These are phyloP conservation scores for Neurospora intermedia DNA, from an alignment of 495 filamentous ascomycete species.

Conservation along the genomic window DNA sequence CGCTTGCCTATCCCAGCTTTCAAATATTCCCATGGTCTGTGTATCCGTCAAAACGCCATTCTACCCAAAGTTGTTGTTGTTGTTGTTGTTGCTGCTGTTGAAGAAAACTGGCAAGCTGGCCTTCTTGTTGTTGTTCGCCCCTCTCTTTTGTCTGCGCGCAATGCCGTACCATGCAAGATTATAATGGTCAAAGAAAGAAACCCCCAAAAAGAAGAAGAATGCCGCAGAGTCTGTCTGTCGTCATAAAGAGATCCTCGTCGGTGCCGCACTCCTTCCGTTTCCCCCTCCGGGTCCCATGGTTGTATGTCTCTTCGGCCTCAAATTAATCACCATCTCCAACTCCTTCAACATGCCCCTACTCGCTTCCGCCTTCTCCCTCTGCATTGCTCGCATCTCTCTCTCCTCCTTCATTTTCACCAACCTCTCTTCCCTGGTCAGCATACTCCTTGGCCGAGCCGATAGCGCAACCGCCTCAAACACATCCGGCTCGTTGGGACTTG, in stretches of 20 bases:
- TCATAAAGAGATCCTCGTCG: slow-evolving; percentile 23
- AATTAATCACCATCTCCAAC: slow-evolving; percentile 75
- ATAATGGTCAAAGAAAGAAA: background rate
- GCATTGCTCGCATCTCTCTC: slow-evolving; percentile 53
- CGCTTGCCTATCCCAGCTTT: background rate
- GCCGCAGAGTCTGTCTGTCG: slow-evolving; percentile 9
- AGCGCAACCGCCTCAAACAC: slow-evolving; percentile 84
- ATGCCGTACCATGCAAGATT: background rate
- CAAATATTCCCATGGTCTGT: background rate
- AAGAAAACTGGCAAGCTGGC: background rate
- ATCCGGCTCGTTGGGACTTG: slow-evolving; percentile 51
- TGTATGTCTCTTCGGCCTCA: slow-evolving; percentile 44
- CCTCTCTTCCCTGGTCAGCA: slow-evolving; percentile 76
- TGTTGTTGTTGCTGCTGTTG: background rate
- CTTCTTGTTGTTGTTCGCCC: background rate
- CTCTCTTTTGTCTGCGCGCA: background rate
- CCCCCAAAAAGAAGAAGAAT: background rate
- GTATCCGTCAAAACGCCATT: background rate
- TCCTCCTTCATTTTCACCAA: slow-evolving; percentile 85
- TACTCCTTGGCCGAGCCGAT: slow-evolving; percentile 57
- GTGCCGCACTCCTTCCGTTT: slow-evolving; percentile 5
- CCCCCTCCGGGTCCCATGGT: background rate
- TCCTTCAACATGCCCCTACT: slow-evolving; percentile 84
- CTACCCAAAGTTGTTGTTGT: background rate
- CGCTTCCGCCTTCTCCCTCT: slow-evolving; percentile 62